A percentile compares a stretch with the other conserved stretches of the same genome.
Conservation (phyloP, 805 yeast genomes). For the Saccharomycopsis guyanensis region DNA sequence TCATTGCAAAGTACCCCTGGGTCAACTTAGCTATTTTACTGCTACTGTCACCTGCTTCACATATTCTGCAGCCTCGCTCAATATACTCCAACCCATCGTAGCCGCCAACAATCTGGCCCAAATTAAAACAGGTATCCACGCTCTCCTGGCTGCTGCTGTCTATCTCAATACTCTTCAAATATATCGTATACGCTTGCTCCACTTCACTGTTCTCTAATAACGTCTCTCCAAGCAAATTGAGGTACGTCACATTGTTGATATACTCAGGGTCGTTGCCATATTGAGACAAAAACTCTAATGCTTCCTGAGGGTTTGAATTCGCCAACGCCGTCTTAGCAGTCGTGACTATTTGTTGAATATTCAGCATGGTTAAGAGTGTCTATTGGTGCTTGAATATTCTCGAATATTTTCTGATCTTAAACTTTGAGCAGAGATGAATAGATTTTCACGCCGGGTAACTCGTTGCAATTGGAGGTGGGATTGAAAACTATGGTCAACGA, state of each 20-base stretch:
- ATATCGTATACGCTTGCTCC: conserved; percentile 63
- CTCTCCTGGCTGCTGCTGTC: conserved; percentile 64
- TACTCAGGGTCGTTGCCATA: conserved; percentile 26
- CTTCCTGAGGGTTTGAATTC: conserved; percentile 45
- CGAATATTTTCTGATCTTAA: too few relatives aligned
- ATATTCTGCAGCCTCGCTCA: conserved; percentile 30
- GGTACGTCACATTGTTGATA: conserved; percentile 35
- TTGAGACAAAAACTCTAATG: conserved; percentile 41
- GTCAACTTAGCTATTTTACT: conserved; percentile 45
- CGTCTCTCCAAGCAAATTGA: conserved; percentile 66
- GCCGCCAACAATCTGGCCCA: conserved; percentile 91
- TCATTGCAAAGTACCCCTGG: conserved; percentile 74
- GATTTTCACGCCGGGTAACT: too few relatives aligned
- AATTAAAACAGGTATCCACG: conserved; percentile 76
- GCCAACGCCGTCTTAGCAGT: conserved; percentile 39
- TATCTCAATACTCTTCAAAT: conserved; percentile 52
- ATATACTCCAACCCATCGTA: conserved; percentile 57
- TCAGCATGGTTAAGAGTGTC: too few relatives aligned
- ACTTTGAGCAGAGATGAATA: too few relatives aligned
- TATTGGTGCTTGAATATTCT: too few relatives aligned
- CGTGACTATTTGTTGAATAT: conserved; percentile 22
- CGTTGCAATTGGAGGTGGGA: too few relatives aligned
- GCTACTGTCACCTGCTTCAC: conserved; percentile 28
- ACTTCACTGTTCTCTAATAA: conserved; percentile 74
- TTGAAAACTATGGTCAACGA: too few relatives aligned